phyloP scores from a whole-genome alignment of 345 rosid genomes.

The Eucalyptus pauciflora region DNA sequence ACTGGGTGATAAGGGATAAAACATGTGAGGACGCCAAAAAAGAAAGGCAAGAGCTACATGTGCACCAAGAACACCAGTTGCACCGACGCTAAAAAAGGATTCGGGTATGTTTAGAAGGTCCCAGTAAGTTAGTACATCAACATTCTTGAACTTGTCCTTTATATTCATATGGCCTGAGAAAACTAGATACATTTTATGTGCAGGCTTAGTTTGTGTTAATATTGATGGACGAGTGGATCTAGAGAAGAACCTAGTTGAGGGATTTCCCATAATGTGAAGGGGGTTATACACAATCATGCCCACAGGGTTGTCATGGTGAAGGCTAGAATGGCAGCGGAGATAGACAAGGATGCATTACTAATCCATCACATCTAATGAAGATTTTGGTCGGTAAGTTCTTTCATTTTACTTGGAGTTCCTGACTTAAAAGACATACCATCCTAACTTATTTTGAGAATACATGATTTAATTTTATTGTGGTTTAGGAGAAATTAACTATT shows the following conservation, averaged over 20 bases:
- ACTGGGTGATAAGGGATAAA: not conserved
- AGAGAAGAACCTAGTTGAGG: not conserved
- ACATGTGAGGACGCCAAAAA: not conserved
- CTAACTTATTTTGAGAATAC: not conserved
- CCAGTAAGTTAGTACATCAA: not conserved
- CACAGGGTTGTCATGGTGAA: constrained; percentile 2
- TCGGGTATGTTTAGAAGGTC: not conserved
- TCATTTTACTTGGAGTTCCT: not conserved
- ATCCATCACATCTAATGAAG: not conserved
- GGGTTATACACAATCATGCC: constrained; percentile 6
- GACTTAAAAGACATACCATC: not conserved
- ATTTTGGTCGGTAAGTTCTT: no score
- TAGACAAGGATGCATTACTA: not conserved
- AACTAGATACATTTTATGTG: not conserved
- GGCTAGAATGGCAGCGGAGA: not conserved
- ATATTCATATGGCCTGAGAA: not conserved
- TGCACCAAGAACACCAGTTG: constrained; percentile 7
- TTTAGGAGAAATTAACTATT: not conserved
- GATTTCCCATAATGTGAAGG: not conserved
- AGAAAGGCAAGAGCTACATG: not conserved
- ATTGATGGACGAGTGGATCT: not conserved
- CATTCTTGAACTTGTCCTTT: not conserved
- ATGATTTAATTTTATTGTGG: not conserved
- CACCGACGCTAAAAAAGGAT: not conserved
- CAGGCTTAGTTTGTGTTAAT: not conserved